Evolutionary conservation across 176 grass and related monocot genomes (phyloP).

Genomic region (Puccinellia tenuiflora): DNA sequence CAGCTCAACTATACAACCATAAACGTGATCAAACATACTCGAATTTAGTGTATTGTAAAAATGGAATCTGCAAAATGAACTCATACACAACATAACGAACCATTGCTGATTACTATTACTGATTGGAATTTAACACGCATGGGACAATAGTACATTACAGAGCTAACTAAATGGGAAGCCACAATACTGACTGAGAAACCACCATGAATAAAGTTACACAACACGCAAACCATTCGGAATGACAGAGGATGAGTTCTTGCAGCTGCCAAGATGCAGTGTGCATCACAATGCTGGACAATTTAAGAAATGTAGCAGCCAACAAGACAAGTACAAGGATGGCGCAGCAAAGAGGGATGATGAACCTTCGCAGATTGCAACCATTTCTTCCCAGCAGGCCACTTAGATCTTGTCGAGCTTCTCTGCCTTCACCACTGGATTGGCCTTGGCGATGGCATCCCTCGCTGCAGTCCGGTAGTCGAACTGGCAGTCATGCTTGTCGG

Average conservation of each 20-base stretch:
- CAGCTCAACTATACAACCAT: not conserved
- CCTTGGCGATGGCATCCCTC: constrained; percentile 85
- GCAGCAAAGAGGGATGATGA: constrained; percentile 25
- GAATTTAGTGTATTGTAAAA: not conserved
- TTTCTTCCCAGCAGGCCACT: constrained; percentile 13
- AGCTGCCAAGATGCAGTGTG: constrained; percentile 49
- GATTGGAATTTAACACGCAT: constrained; percentile 43
- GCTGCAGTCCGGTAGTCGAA: constrained; percentile 89
- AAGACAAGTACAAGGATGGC: constrained; percentile 44
- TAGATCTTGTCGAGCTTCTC: constrained; percentile 99
- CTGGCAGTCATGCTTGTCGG: constrained; percentile 90
- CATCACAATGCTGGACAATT: constrained; percentile 30
- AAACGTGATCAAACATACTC: not conserved
- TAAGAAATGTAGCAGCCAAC: constrained; percentile 28
- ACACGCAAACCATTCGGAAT: constrained; percentile 53
- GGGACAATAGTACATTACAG: constrained; percentile 40
- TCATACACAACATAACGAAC: constrained; percentile 18
- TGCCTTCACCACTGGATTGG: constrained; percentile 93
- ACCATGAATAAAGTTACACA: constrained; percentile 52
- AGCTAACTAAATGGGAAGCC: constrained; percentile 56
- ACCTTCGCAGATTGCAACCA: constrained; percentile 11
- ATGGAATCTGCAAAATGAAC: not conserved
- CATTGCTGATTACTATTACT: constrained; percentile 55
- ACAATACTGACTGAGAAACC: constrained; percentile 45
- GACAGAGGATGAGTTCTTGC: constrained; percentile 34